Base-by-base conservation (phyloP, 148 eudicot genomes). In the Heliamphora exappendiculata region DNA sequence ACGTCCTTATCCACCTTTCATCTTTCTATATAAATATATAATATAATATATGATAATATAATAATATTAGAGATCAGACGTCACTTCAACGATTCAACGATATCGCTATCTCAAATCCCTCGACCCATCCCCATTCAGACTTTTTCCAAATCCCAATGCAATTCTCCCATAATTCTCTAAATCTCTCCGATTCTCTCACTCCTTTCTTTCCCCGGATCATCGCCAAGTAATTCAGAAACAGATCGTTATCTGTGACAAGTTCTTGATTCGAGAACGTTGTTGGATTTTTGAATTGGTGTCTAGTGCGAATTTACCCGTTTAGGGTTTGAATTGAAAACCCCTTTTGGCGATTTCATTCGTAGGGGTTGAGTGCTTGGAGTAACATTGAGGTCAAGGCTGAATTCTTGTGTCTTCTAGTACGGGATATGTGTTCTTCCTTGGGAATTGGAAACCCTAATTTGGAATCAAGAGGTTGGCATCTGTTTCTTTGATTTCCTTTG, bases 1-100 rank as follows among this genome's bases (percentile, higher is more conserved):
- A 29, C 67, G 29, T 62, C 67, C 67, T 62, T 62, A 62, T 62
- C 67, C 41, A 29, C 67, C 67, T 29, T 29, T 60, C 67, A 62
- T 62, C 67, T 6, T 13, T 33, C 67, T 39, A 5, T 14, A 29
- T 1, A 26, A 26, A 28, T 34, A 28, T 2, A 10, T 4, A 50
- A 50, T 7, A 58, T 26, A 26, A 26, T 26, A 59, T 26, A 16
- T 12, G 20, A 0, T 20, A n/a, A 22, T 7, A 55, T 53, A 53
- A 0, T 54, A 57, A 8, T 49, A 51, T 6, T 20, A 19, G 17
- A 51, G 13, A 26, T 26, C 1, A 12, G 0, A 1, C 37, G 28
- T 29, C n/a, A 24, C 39, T 8, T 7, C 29, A 60, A 60, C 66
- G 4, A 16, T n/a, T 4, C 1, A 16, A 7, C 64, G 33, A 31